Base-by-base conservation (phyloP, 2,329 filamentous ascomycete species). In the Chaetomium olivaceum region DNA sequence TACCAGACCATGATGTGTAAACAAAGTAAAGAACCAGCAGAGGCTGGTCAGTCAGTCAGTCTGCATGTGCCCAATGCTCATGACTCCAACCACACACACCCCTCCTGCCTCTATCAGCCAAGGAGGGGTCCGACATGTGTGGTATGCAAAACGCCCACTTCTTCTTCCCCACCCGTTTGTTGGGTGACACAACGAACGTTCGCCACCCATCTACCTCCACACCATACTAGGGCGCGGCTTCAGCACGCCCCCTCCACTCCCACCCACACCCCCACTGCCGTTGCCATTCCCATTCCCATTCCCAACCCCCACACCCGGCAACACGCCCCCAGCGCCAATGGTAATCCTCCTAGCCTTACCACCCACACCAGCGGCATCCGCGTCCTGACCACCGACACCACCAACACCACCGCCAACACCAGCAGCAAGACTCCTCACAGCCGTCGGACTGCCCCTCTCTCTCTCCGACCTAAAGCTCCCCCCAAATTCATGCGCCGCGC, bases 401-500 rank as follows among this genome's bases (percentile, higher is more conserved):
- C 36, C 36, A 16, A 6, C 14, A 2, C 36, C 36, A 43, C 1
- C 2, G 14, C 33, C 33, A 16, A 4, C 39, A 43, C 4, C 39
- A n/a, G 33, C 33, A 52, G 8, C 19, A 51, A 43, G 25, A 27
- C n/a, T 39, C 63, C 58, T 62, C 43, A 27, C 36, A 25, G 61
- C 51, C 21, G 63, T 43, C 51, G 62, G 65, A 58, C 60, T 64
- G 0, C 63, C 43, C 43, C 23, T 31, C 33, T 62, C 68, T 63
- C 63, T 71, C 69, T 69, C 72, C 39, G 69, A 29, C 65, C 74
- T 74, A 66, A 80, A 70, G 67, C 77, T 80, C 16, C 79, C 79
- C 81, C 79, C 64, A 87, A 74, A 69, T 85, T 83, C 84, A 87
- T 87, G 55, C 85, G 79, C 61, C 85, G 76, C 25, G 84, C 85